Percentiles rank a stretch among this genome's conserved stretches.
Conservation (phyloP, 163 green algal species). For the Scenedesmus sp. region DNA sequence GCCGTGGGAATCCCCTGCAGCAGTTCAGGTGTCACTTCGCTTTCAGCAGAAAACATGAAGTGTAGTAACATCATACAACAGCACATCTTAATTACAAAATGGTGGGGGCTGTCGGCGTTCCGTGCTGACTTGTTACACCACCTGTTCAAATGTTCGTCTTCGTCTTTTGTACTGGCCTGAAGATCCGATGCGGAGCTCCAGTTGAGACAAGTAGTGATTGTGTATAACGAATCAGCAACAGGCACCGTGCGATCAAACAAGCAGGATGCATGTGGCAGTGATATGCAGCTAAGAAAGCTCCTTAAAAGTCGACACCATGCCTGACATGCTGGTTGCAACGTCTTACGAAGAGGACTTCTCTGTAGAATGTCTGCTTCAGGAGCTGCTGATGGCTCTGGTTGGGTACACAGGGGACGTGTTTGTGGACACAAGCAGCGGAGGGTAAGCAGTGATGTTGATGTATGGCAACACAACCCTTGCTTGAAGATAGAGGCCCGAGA, state of each 20-base stretch:
- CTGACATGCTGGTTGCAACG: background rate
- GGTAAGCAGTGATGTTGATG: constrained; percentile 41
- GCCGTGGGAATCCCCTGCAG: background rate
- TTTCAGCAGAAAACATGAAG: background rate
- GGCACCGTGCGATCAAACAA: background rate
- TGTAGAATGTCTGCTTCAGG: constrained; percentile 74
- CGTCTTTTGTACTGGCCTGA: background rate
- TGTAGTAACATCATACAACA: background rate
- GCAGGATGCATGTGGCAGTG: background rate
- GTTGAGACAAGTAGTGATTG: background rate
- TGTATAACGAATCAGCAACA: background rate
- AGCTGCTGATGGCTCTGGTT: constrained; percentile 85
- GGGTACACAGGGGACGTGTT: constrained; percentile 87
- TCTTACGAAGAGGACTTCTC: background rate
- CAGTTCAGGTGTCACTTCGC: background rate
- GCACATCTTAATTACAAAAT: background rate
- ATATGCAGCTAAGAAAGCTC: background rate
- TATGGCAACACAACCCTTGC: background rate
- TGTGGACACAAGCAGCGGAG: constrained; percentile 57
- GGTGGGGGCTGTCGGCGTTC: background rate
- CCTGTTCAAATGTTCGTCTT: constrained; percentile 10
- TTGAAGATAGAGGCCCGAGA: background rate
- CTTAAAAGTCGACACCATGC: background rate
- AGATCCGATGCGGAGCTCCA: background rate
- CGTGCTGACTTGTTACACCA: constrained; percentile 1